Percentiles rank a stretch among this genome's conserved stretches.
phyloP scores from a whole-genome alignment of 1,284 basidiomycete genomes.

The Rugiboletus extremiorientalis region DNA sequence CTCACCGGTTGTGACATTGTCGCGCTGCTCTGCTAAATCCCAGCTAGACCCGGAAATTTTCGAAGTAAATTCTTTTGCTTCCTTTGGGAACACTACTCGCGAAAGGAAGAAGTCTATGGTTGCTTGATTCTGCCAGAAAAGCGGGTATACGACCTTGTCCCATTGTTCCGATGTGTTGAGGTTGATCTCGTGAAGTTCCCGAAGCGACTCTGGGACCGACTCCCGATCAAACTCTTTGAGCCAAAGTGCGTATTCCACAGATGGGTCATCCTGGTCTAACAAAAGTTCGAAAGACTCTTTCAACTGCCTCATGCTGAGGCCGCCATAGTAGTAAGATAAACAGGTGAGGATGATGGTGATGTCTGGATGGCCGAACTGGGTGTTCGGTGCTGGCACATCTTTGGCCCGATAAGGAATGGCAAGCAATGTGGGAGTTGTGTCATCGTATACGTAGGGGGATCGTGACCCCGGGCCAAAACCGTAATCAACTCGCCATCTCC shows the following conservation, averaged over 20 bases:
- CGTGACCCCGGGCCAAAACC: slow-evolving; percentile 43
- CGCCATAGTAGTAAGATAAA: slow-evolving; percentile 26
- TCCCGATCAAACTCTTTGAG: slow-evolving; percentile 13
- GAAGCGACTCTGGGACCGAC: slow-evolving; percentile 31
- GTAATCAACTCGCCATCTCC: slow-evolving; percentile 51
- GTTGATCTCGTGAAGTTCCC: slow-evolving; percentile 40
- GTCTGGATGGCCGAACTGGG: slow-evolving; percentile 57
- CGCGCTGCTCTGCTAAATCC: slow-evolving; percentile 44
- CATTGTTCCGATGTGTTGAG: slow-evolving; percentile 38
- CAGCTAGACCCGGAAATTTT: slow-evolving; percentile 49
- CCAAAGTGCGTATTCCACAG: slow-evolving; percentile 45
- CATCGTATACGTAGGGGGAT: too few species aligned
- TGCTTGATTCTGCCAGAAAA: slow-evolving; percentile 38
- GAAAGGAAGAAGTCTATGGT: slow-evolving; percentile 50
- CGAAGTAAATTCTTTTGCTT: slow-evolving; percentile 43
- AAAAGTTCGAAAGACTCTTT: slow-evolving; percentile 39
- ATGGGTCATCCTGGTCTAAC: slow-evolving; percentile 43
- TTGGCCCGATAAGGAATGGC: slow-evolving; percentile 34
- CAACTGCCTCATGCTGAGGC: slow-evolving; percentile 41
- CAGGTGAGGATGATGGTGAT: slow-evolving; percentile 48
- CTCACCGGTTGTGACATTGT: slow-evolving; percentile 1
- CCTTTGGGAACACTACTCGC: slow-evolving; percentile 2
- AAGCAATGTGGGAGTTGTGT: slow-evolving; percentile 41
- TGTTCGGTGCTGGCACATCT: slow-evolving; percentile 45
- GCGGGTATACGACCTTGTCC: slow-evolving; percentile 29